Evolutionary conservation across 768 basidiomycete species (phyloP), one percentile per base, ranked within the genome.

Genomic region (Phlegmacium glaucopus): DNA sequence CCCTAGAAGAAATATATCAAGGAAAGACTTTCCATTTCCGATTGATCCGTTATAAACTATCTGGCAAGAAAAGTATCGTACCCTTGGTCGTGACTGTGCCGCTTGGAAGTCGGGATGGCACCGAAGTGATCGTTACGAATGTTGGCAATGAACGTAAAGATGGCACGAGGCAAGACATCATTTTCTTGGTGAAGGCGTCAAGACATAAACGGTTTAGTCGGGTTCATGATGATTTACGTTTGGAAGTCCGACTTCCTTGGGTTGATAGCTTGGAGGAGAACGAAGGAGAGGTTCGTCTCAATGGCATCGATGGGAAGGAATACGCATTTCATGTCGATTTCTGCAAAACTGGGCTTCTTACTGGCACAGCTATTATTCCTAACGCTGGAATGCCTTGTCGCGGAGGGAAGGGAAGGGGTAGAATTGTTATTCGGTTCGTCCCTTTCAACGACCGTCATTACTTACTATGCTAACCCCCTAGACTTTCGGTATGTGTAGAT

Each of bases 321-420:
- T 65, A 78, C 47, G 54, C 62, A 5, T 71, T 83, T 32, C 55
- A 65, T 18, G 69, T 84, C 39, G 74, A 78, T 48, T 75, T 73
- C 54, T 50, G 71, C 68, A 32, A 62, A 70, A 43, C 75, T 70
- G 54, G 69, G 65, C 55, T 65, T 61, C 45, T 52, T 69, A 45
- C 70, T 69, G 50, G 79, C 72, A 70, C 68, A 48, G 53, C 74
- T 28, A 62, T 72, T 26, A 65, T 80, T 45, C 66, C 64, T 48
- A 77, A 72, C 30, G 79, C 75, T 45, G 82, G 83, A 12, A 83
- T 84, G 82, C 82, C 81, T 34, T 64, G 76, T 26, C 65, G 71
- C 37, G 67, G 51, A 35, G 55, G 54, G 30, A 25, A 29, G 22
- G 56, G 56, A 6, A 52, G 57, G 42, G 63, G 63, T 13, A 54